These are phyloP conservation scores for Chaetomium olivaceum DNA, from an alignment of 2,329 filamentous ascomycete species.

Conservation along the genomic window DNA sequence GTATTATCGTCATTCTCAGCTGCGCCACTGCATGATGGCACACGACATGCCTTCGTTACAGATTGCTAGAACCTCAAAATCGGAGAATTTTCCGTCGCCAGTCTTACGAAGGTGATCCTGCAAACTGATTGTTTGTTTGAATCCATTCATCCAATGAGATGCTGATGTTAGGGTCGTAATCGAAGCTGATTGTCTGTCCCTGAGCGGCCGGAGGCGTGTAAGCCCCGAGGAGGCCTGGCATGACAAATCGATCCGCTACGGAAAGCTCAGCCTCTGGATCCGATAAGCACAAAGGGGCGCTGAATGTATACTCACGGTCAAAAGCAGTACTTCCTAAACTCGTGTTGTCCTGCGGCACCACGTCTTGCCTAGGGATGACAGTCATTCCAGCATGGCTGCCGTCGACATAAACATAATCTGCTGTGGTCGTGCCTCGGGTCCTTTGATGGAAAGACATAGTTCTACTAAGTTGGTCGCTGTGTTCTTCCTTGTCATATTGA, in stretches of 20 bases:
- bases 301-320: background rate
- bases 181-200: background rate
- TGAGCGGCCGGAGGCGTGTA: background rate
- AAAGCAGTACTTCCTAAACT: background rate
- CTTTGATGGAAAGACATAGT: background rate
- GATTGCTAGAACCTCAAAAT: too few relatives aligned
- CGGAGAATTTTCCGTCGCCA: too few relatives aligned
- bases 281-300: too few relatives aligned
- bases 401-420: background rate
- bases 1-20: too few relatives aligned
- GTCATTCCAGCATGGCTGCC: background rate
- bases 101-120: background rate
- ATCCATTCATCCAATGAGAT: background rate
- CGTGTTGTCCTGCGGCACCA: background rate
- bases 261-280: background rate
- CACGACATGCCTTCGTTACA: too few relatives aligned
- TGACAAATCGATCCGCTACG: background rate
- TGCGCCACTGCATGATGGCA: too few relatives aligned
- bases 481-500: background rate
- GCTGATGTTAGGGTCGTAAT: background rate
- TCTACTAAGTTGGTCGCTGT: background rate
- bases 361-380: background rate
- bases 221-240: background rate
- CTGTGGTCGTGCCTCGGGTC: too few relatives aligned
- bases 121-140: background rate